A percentile compares a stretch with the other conserved stretches of the same genome.
Evolutionary conservation across 73 alveolate genomes (phyloP).

Genomic region (Blepharisma stoltei): DNA sequence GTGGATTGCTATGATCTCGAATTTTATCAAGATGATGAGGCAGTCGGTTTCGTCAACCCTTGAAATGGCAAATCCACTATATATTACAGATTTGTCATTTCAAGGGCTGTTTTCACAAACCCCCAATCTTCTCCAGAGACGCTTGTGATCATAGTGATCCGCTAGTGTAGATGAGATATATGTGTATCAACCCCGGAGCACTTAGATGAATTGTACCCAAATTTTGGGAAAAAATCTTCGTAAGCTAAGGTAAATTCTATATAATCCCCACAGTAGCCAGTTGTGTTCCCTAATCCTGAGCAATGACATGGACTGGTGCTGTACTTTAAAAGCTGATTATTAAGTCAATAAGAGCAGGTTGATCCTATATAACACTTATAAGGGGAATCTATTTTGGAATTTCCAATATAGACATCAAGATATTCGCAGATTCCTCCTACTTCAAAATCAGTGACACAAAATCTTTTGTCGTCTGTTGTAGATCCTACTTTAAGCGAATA

Average conservation of each 20-base stretch:
- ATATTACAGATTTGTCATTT: no score
- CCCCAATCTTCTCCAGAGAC: no score
- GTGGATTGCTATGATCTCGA: no score
- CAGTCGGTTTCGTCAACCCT: no score
- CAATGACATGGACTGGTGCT: not conserved
- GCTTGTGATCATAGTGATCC: no score
- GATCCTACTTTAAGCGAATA: not conserved
- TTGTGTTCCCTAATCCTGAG: not conserved
- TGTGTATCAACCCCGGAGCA: conserved; percentile 12
- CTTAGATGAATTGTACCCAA: not conserved
- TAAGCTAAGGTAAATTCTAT: not conserved
- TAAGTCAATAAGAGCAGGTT: not conserved
- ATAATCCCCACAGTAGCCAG: conserved; percentile 17
- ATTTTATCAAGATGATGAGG: no score
- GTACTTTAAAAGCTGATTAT: not conserved
- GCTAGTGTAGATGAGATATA: no score
- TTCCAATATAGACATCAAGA: not conserved
- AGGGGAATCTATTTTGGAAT: not conserved
- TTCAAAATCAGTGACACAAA: not conserved
- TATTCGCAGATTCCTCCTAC: not conserved
- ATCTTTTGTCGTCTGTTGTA: not conserved
- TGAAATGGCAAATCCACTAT: no score
- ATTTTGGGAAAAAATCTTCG: not conserved
- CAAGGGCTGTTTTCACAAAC: no score
- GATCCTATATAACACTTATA: not conserved